These are phyloP conservation scores for Oryza coarctata DNA, from an alignment of 176 grass and related monocot genomes.

Conservation along the genomic window DNA sequence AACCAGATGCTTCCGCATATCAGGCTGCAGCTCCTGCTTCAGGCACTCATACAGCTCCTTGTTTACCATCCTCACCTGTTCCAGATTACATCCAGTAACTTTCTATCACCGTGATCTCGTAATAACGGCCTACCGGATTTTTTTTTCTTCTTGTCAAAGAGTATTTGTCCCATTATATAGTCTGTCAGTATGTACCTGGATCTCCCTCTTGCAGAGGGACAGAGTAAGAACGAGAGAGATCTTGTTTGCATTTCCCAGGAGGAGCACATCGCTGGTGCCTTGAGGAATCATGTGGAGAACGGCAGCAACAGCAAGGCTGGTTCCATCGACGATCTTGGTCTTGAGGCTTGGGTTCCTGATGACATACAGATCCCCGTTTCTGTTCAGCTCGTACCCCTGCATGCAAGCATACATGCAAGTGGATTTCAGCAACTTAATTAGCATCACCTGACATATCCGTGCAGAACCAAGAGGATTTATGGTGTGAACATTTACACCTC, in stretches of 20 bases:
- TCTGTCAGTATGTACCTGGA: constrained; percentile 40
- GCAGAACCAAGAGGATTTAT: not conserved
- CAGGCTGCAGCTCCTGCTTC: constrained; percentile 29
- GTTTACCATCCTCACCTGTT: constrained; percentile 51
- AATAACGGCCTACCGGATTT: not conserved
- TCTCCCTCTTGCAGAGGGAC: constrained; percentile 32
- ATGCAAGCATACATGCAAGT: not conserved
- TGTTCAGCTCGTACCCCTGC: constrained; percentile 52
- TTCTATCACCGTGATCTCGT: too few species aligned
- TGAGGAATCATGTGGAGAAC: constrained; percentile 47
- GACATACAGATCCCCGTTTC: constrained; percentile 52
- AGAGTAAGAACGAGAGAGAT: constrained; percentile 23
- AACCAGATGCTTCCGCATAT: constrained; percentile 27
- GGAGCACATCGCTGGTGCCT: constrained; percentile 44
- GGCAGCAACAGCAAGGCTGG: constrained; percentile 50
- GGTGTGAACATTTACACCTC: not conserved
- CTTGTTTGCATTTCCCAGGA: constrained; percentile 49
- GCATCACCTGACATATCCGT: not conserved
- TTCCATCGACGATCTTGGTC: constrained; percentile 61
- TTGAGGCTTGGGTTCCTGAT: constrained; percentile 44
- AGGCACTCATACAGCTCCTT: constrained; percentile 31
- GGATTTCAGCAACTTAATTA: not conserved
- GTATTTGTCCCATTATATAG: too few species aligned
- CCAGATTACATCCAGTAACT: not conserved
- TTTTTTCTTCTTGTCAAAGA: not conserved